Evolutionary conservation across 1,139 yeast genomes (phyloP), one percentile per base, ranked within the genome.

Genomic region (Scheffersomyces quercinus): DNA sequence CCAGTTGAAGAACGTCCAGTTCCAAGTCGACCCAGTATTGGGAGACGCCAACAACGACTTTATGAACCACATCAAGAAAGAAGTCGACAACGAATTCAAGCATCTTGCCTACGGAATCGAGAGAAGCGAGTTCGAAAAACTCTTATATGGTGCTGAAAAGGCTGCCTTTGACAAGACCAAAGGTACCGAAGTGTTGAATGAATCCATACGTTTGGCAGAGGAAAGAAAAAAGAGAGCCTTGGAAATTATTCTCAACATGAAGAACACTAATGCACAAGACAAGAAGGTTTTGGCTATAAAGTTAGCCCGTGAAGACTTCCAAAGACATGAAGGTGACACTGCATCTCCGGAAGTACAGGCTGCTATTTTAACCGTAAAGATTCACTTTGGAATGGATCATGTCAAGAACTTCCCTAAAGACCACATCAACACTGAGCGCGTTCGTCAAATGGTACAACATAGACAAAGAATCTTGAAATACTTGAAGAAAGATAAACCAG

Each of bases 291-390:
- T 81, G 53, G 88, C 91, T 16, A 70, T 81, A 6, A 65, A 67
- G 40, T 64, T 85, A 45, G 97, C 97, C 0, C 77, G 82, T 43
- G 69, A 78, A 53, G 97, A 90, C 66, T 90, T 93, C 64, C 83
- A 81, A 53, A 78, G 97, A 58, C 77, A 79, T 50, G 89, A 84
- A 40, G 97, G 96, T 40, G 98, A 93, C 62, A 88, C 97, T 0
- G 97, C 96, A 1, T 88, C 96, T 0, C 83, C 96, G 40, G 98
- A 91, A 67, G 97, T 90, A 28, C 97, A 91, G 65, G 97, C 98
- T 1, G 98, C 97, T 2, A 79, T 88, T 28, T 70, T 85, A 68
- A 89, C 98, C 1, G 84, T 88, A 43, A 81, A 81, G 57, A 88
- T 93, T 53, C 89, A 86, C 52, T 84, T 81, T 54, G 74, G 88